Percentiles rank a stretch among this genome's conserved stretches.
Conservation (phyloP, 371 early-diverging fungal species). For the Apophysomyces ossiformis region DNA sequence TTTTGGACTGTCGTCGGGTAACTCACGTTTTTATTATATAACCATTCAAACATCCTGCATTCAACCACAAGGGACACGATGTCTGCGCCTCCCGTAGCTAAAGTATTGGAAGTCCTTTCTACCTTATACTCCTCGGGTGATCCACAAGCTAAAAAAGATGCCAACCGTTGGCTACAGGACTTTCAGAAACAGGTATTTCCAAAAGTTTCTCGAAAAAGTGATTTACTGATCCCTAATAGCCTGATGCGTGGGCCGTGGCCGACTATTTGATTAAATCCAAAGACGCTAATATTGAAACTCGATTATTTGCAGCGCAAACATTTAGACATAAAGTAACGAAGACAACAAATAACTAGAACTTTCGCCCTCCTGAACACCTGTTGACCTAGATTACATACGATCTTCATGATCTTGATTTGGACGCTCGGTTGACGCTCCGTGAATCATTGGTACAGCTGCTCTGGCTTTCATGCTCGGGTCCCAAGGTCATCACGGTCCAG, state of each 20-base stretch:
- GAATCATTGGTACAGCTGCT: conserved; percentile 79
- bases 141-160: conserved; percentile 59
- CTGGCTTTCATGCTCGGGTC: conserved; percentile 47
- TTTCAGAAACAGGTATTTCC: conserved; percentile 86
- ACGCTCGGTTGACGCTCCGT: conserved; percentile 71
- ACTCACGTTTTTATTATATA: background rate
- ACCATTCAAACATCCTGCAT: background rate
- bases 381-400: conserved; percentile 78
- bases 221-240: conserved; percentile 44
- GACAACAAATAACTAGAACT: conserved; percentile 1
- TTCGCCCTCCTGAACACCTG: conserved; percentile 1
- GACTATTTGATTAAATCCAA: conserved; percentile 72
- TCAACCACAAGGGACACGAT: conserved; percentile 14
- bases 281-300: conserved; percentile 62
- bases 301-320: conserved; percentile 93
- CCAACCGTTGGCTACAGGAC: conserved; percentile 80
- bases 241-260: conserved; percentile 86
- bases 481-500: conserved; percentile 76
- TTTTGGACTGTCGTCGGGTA: conserved; percentile 3
- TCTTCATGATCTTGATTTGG: conserved; percentile 72
- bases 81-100: conserved; percentile 26
- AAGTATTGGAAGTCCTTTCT: conserved; percentile 35
- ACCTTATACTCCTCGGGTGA: conserved; percentile 46
- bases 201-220: background rate
- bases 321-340: conserved; percentile 82